Evolutionary conservation across 345 rosid genomes (phyloP).

Genomic region (Ricinus communis): DNA sequence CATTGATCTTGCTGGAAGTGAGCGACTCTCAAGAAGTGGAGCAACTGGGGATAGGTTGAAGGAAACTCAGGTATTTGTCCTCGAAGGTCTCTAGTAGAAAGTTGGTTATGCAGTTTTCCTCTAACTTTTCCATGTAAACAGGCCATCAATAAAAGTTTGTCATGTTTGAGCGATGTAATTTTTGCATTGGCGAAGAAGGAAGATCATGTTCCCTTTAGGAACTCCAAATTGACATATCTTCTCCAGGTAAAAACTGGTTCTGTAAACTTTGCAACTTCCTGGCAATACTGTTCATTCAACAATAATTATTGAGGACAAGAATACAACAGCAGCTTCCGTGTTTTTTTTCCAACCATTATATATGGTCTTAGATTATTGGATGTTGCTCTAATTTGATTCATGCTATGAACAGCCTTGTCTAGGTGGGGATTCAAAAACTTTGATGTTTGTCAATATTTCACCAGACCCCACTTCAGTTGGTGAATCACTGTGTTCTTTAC

Average conservation of each 20-base stretch:
- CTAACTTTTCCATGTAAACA: slow-evolving; percentile 28
- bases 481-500: slow-evolving; percentile 91
- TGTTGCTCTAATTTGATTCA: slow-evolving; percentile 20
- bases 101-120: not conserved
- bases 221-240: slow-evolving; percentile 86
- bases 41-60: slow-evolving; percentile 89
- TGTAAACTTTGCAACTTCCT: not conserved
- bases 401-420: slow-evolving; percentile 77
- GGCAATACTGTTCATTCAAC: not conserved
- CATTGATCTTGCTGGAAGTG: slow-evolving; percentile 97
- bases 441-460: slow-evolving; percentile 91
- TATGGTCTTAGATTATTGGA: not conserved
- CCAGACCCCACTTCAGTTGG: slow-evolving; percentile 79
- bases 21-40: slow-evolving; percentile 84
- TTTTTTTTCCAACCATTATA: not conserved
- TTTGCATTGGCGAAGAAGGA: slow-evolving; percentile 93
- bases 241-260: slow-evolving; percentile 61
- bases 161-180: slow-evolving; percentile 80
- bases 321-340: too few species aligned
- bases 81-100: not conserved
- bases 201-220: slow-evolving; percentile 89
- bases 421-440: slow-evolving; percentile 91
- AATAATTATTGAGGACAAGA: too few species aligned
- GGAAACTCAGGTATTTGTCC: slow-evolving; percentile 76
- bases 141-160: slow-evolving; percentile 94